Conservation (phyloP, 139 green algal genomes). For the Bryopsis sp. region DNA sequence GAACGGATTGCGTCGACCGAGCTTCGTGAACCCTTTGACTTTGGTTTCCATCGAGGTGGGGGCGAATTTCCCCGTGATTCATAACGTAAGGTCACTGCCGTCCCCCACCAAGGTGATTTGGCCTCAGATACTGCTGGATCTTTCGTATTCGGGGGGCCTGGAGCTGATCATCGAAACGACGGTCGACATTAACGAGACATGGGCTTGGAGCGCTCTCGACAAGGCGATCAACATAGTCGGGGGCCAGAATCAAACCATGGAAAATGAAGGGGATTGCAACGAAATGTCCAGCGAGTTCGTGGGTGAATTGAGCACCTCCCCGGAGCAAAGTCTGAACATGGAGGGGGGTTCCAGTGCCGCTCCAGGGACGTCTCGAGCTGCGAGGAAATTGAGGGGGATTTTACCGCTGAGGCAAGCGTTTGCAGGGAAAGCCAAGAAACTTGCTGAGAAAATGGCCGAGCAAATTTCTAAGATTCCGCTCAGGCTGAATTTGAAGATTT, state of each 20-base stretch:
- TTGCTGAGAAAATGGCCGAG: not conserved
- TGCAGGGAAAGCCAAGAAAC: not conserved
- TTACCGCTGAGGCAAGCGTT: not conserved
- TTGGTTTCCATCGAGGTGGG: not conserved
- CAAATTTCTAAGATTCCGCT: constrained; percentile 14
- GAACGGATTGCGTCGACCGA: not conserved
- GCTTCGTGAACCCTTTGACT: not conserved
- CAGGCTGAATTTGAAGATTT: constrained; percentile 15
- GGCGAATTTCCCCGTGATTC: constrained; percentile 5
- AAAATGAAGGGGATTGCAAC: too few relatives aligned
- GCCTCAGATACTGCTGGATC: constrained; percentile 3
- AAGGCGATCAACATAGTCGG: not conserved
- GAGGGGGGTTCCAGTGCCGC: too few relatives aligned
- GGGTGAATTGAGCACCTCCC: too few relatives aligned
- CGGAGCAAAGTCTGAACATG: too few relatives aligned
- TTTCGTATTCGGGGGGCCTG: constrained; percentile 3
- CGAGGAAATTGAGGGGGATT: not conserved
- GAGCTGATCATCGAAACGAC: constrained; percentile 7
- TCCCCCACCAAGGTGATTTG: not conserved
- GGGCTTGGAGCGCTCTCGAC: not conserved
- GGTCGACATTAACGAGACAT: not conserved
- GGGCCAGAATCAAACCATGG: too few relatives aligned
- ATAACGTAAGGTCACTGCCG: not conserved
- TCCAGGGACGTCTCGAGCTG: too few relatives aligned
- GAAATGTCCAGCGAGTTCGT: too few relatives aligned